Percentiles rank a stretch among this genome's conserved stretches.
phyloP scores from a whole-genome alignment of 2,329 filamentous ascomycete genomes.

The Aspergillus nomiae region DNA sequence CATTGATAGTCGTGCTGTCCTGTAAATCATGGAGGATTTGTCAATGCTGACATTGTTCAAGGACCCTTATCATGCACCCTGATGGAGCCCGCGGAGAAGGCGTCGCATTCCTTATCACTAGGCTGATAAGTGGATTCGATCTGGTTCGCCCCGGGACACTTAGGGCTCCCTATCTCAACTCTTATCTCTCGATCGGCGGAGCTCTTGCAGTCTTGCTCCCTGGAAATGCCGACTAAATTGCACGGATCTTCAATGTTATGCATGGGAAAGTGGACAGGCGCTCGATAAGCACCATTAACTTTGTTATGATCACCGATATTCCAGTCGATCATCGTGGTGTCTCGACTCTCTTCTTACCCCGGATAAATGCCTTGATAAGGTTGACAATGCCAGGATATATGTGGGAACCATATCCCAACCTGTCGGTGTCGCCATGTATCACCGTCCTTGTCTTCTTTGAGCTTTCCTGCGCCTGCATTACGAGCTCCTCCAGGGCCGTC shows the following conservation, averaged over 20 bases:
- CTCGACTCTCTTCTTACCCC: background rate
- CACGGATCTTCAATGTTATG: background rate
- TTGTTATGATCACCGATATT: background rate
- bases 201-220: background rate
- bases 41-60: background rate
- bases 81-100: background rate
- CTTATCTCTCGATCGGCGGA: constrained; percentile 3
- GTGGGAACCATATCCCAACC: background rate
- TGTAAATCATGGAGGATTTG: background rate
- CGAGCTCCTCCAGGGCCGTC: background rate
- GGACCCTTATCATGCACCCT: background rate
- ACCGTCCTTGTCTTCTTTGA: background rate
- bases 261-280: background rate
- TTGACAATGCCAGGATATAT: background rate
- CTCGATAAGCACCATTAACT: background rate
- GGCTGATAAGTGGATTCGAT: background rate
- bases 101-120: background rate
- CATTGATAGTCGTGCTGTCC: background rate
- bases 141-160: background rate
- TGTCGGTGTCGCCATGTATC: background rate
- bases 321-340: background rate
- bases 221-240: background rate
- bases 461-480: too few species aligned
- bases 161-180: background rate
- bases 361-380: background rate